Conservation (phyloP, 495 filamentous ascomycete genomes). For the Daldinia bambusicola region DNA sequence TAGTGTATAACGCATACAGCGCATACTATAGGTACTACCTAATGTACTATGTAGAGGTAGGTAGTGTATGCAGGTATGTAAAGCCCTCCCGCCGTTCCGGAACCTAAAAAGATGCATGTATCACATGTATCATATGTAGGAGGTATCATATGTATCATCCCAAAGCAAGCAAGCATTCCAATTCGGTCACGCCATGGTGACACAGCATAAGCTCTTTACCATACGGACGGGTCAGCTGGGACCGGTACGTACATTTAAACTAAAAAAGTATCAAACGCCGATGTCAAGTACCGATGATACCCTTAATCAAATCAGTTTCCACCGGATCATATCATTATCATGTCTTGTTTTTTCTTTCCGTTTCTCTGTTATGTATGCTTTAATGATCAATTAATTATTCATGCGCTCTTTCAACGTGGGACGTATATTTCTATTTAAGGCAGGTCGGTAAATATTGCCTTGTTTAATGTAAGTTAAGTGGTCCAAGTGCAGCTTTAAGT, state of each 20-base stretch:
- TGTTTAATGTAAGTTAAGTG: not conserved
- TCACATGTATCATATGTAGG: not conserved
- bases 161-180: conserved; percentile 21
- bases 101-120: conserved; percentile 8
- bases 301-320: conserved; percentile 17
- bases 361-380: not conserved
- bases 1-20: too few relatives aligned
- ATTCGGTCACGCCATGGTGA: conserved; percentile 31
- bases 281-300: conserved; percentile 19
- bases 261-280: not conserved
- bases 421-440: conserved; percentile 1
- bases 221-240: conserved; percentile 20
- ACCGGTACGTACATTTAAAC: not conserved
- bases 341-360: not conserved
- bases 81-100: conserved; percentile 8
- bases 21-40: too few relatives aligned
- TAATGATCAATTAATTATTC: conserved; percentile 2
- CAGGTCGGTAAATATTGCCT: conserved; percentile 1
- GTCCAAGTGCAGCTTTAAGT: not conserved
- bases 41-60: too few relatives aligned
- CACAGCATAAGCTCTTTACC: conserved; percentile 36
- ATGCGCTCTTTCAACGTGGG: not conserved
- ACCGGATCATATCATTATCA: conserved; percentile 1
- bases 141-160: not conserved
- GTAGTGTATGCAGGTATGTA: not conserved